These are phyloP conservation scores for Lentinula aciculospora DNA, from an alignment of 768 basidiomycete genomes.

Conservation along the genomic window DNA sequence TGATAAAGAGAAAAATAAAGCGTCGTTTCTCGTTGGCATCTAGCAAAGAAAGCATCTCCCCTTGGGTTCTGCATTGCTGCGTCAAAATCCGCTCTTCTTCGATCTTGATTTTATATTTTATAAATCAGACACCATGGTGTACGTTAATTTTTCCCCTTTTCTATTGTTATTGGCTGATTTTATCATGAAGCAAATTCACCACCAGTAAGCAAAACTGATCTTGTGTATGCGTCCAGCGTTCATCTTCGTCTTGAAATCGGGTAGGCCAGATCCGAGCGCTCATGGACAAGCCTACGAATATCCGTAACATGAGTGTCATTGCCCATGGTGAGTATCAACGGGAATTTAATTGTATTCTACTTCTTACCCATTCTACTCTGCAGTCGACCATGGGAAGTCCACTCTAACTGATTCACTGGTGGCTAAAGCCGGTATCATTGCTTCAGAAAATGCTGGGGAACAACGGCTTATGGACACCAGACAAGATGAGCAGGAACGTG, in stretches of 20 bases:
- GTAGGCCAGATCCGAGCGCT: constrained; percentile 82
- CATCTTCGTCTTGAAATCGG: constrained; percentile 9
- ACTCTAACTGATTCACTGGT: constrained; percentile 98
- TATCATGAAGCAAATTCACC: constrained; percentile 77
- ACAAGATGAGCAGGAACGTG: constrained; percentile 98
- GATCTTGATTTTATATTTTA: constrained; percentile 19
- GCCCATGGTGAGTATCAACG: constrained; percentile 66
- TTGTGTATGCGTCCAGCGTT: not conserved
- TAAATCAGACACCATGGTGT: constrained; percentile 75
- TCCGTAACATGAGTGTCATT: constrained; percentile 93
- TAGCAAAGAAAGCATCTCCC: not conserved
- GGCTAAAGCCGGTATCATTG: constrained; percentile 99
- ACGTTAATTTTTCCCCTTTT: constrained; percentile 34
- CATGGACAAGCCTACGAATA: constrained; percentile 89
- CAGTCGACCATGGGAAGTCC: constrained; percentile 99
- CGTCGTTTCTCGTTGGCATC: too few species aligned
- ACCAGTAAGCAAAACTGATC: constrained; percentile 52
- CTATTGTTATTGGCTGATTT: too few species aligned
- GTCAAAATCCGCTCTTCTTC: not conserved
- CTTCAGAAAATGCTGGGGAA: constrained; percentile 89
- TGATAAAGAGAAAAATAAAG: too few species aligned
- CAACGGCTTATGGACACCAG: constrained; percentile 97
- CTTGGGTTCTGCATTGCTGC: not conserved
- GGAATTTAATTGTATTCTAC: constrained; percentile 5
- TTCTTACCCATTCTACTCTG: constrained; percentile 9